Conservation (phyloP, 768 basidiomycete species). For the Phaeotremella skinneri region DNA sequence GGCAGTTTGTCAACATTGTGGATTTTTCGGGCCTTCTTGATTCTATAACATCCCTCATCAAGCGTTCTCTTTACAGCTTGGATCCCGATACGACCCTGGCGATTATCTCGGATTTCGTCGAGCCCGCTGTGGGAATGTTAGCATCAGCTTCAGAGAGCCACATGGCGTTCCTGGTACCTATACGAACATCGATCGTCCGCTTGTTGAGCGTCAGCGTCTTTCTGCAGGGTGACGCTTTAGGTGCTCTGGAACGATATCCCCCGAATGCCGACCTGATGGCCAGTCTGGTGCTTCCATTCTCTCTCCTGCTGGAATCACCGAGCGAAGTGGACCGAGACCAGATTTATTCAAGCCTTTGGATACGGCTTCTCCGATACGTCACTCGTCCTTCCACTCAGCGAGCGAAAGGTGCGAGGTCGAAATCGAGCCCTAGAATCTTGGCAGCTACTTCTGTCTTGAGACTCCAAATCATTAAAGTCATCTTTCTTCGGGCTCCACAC, state of each 20-base stretch:
- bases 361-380: conserved; percentile 23
- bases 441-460: conserved; percentile 19
- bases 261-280: conserved; percentile 20
- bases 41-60: conserved; percentile 27
- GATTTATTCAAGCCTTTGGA: conserved; percentile 23
- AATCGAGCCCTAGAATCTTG: not conserved
- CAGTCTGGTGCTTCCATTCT: conserved; percentile 21
- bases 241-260: conserved; percentile 16
- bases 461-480: conserved; percentile 40
- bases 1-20: conserved; percentile 29
- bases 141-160: conserved; percentile 19
- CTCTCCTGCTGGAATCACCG: conserved; percentile 14
- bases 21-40: conserved; percentile 40
- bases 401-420: not conserved
- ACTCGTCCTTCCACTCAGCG: conserved; percentile 2
- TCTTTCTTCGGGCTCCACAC: conserved; percentile 29
- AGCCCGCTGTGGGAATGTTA: conserved; percentile 24
- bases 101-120: conserved; percentile 32
- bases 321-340: conserved; percentile 19
- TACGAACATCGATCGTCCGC: conserved; percentile 21
- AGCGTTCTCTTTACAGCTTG: conserved; percentile 12
- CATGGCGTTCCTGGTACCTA: conserved; percentile 21
- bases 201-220: conserved; percentile 27
- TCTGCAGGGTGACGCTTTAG: conserved; percentile 28
- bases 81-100: conserved; percentile 20